Evolutionary conservation across 345 rosid species (phyloP).

Genomic region (Boechera stricta): DNA sequence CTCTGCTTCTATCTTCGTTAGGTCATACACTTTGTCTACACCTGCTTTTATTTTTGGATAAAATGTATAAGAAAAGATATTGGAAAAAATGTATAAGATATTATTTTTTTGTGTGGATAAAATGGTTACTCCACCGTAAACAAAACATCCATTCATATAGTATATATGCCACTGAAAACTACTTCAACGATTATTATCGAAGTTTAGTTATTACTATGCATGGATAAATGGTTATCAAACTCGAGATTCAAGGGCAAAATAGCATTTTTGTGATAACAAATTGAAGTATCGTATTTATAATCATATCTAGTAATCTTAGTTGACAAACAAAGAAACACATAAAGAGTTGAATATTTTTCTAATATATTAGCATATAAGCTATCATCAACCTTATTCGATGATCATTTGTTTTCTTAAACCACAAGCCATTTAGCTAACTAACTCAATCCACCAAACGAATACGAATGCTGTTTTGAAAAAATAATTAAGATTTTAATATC

Average conservation of each 20-base stretch:
- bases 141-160: too few species aligned
- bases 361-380: neutral
- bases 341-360: neutral
- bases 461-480: slow-evolving; percentile 17
- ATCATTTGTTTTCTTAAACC: slow-evolving; percentile 31
- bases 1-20: slow-evolving; percentile 57
- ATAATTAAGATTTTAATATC: neutral
- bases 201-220: too few species aligned
- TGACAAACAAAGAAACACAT: neutral
- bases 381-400: slow-evolving; percentile 26
- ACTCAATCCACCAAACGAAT: slow-evolving; percentile 32
- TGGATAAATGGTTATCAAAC: neutral
- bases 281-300: neutral
- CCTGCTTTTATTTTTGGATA: slow-evolving; percentile 47
- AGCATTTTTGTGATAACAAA: neutral
- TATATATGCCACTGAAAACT: too few species aligned
- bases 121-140: too few species aligned
- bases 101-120: too few species aligned
- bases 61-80: neutral
- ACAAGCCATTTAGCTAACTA: slow-evolving; percentile 31
- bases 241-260: neutral
- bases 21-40: slow-evolving; percentile 62
- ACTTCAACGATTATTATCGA: too few species aligned
- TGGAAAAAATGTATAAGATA: too few species aligned
- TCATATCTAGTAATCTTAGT: neutral